A percentile compares a stretch with the other conserved stretches of the same genome.
Conservation (phyloP, 768 basidiomycete species). For the Mycena chlorophos region DNA sequence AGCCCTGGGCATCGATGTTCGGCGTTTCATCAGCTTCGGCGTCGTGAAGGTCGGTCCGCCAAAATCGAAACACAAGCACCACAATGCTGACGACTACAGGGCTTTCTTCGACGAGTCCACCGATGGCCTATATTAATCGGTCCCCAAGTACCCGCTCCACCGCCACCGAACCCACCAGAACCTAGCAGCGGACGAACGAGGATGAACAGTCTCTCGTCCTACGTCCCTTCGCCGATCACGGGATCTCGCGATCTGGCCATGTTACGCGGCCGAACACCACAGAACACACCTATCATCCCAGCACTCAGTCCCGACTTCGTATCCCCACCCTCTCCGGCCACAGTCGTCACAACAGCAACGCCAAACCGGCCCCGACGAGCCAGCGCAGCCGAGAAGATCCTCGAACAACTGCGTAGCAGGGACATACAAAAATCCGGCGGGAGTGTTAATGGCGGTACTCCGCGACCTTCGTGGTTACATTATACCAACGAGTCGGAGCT, state of each 20-base stretch:
- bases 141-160: conserved; percentile 35
- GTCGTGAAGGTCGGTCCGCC: conserved; percentile 80
- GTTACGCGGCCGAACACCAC: conserved; percentile 30
- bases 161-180: conserved; percentile 23
- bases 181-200: conserved; percentile 37
- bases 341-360: conserved; percentile 19
- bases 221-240: conserved; percentile 24
- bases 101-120: conserved; percentile 89
- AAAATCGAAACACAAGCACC: background rate
- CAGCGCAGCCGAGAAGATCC: conserved; percentile 68
- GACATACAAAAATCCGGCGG: conserved; percentile 50
- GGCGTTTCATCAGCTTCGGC: conserved; percentile 95
- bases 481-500: conserved; percentile 38
- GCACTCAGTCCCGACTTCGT: conserved; percentile 28
- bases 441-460: conserved; percentile 26
- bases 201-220: conserved; percentile 38
- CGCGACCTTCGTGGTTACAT: conserved; percentile 48
- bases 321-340: conserved; percentile 14
- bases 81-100: conserved; percentile 41
- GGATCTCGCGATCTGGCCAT: conserved; percentile 22
- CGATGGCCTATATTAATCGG: conserved; percentile 80
- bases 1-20: conserved; percentile 77
- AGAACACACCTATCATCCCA: conserved; percentile 27
- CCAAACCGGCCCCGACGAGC: conserved; percentile 45
- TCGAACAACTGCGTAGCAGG: conserved; percentile 62